phyloP scores from a whole-genome alignment of 2,329 filamentous ascomycete genomes.

The Mycogone perniciosa region DNA sequence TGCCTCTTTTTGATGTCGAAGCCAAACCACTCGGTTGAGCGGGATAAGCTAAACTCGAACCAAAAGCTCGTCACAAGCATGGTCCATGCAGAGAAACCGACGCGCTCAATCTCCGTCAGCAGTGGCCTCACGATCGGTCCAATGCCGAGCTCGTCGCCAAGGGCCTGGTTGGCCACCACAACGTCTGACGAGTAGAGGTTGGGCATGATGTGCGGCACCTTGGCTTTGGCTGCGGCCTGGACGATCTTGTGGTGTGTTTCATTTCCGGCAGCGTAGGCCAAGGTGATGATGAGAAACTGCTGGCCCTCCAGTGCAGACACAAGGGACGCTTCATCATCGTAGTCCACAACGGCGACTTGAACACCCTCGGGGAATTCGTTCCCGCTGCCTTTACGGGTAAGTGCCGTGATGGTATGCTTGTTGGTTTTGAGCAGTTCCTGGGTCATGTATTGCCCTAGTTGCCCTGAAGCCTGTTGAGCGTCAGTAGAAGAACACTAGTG shows the following conservation, averaged over 20 bases:
- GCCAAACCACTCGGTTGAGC: constrained; percentile 34
- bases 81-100: constrained; percentile 37
- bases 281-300: constrained; percentile 52
- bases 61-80: constrained; percentile 48
- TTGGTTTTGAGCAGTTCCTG: constrained; percentile 38
- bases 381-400: constrained; percentile 39
- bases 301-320: constrained; percentile 46
- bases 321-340: constrained; percentile 37
- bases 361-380: constrained; percentile 39
- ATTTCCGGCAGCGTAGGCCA: constrained; percentile 35
- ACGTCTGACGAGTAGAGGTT: constrained; percentile 35
- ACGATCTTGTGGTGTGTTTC: constrained; percentile 45
- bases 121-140: constrained; percentile 18
- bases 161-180: constrained; percentile 26
- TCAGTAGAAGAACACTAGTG: background rate
- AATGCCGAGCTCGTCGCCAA: constrained; percentile 30
- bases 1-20: constrained; percentile 40
- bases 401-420: constrained; percentile 45
- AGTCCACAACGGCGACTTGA: constrained; percentile 36
- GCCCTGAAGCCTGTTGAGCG: background rate
- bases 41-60: constrained; percentile 46
- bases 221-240: constrained; percentile 47
- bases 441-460: constrained; percentile 22
- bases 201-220: constrained; percentile 49
- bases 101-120: constrained; percentile 33